Evolutionary conservation across 495 filamentous ascomycete species (phyloP), one percentile per base, ranked within the genome.

Genomic region (Letharia columbiana): DNA sequence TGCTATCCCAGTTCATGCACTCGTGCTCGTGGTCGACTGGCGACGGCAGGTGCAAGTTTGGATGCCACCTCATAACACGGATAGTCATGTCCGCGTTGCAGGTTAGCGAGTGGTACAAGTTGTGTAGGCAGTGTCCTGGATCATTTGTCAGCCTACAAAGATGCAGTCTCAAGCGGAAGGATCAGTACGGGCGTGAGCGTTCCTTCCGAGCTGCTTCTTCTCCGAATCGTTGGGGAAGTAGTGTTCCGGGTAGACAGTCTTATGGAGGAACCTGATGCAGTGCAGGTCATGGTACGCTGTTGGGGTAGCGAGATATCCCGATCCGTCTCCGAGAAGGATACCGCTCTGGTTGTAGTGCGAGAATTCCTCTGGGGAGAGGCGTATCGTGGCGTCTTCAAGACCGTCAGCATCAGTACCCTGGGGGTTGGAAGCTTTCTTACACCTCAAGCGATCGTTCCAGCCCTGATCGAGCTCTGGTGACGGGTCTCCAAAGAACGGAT

Each of bases 401-500:
- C 28, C 20, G 23, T 58, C n/a, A 58, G 54, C 13, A 58, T 33
- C 35, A 13, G 35, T 33, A 31, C 12, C 4, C 28, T 5, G 28
- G 12, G 13, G 35, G 3, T 58, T n/a, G 54, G 50, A 58, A 58
- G 28, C 23, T 39, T 31, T 28, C 54, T 33, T 39, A 58, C 54
- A 58, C 20, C 54, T 58, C 23, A 58, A 33, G 54, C 54, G 54
- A 33, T 58, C 54, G 54, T 31, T 58, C 23, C 54, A 58, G 54
- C 54, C 12, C 0, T 58, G 23, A 58, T 58, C 54, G 12, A 58
- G 54, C 35, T 33, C 54, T 39, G 35, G n/a, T 33, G 54, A 58
- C 23, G 54, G 54, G 35, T 58, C 54, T 39, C 54, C 54, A 58
- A 58, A 58, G 35, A 31, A 58, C 35, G 54, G 54, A 58, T 58